These are phyloP conservation scores for Coemansia sp. DNA, from an alignment of 192 early-diverging fungal species.

Conservation along the genomic window DNA sequence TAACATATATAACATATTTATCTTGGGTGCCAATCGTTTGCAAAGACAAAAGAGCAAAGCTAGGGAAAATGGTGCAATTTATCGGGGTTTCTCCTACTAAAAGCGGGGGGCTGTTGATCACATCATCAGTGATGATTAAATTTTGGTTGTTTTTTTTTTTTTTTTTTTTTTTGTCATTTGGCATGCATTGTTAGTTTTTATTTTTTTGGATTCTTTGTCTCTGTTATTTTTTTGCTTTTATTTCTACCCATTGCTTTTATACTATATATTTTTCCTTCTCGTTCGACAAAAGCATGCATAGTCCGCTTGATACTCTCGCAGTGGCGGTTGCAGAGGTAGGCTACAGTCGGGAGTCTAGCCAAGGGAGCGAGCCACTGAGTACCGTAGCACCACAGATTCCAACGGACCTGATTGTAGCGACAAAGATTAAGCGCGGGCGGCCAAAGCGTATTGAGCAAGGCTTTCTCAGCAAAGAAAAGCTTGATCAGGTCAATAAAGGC, in stretches of 20 bases:
- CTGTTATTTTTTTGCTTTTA: not conserved
- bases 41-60: no score
- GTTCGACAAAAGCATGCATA: slow-evolving; percentile 11
- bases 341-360: slow-evolving; percentile 8
- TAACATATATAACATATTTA: no score
- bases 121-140: no score
- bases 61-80: no score
- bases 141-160: not conserved
- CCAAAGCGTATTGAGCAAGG: slow-evolving; percentile 38
- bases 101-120: no score
- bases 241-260: slow-evolving; percentile 9
- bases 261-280: not conserved
- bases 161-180: not conserved
- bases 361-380: slow-evolving; percentile 16
- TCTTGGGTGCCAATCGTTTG: no score
- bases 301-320: slow-evolving; percentile 30
- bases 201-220: no score
- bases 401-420: slow-evolving; percentile 38
- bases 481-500: slow-evolving; percentile 22
- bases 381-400: slow-evolving; percentile 46
- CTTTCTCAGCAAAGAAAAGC: slow-evolving; percentile 12
- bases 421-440: slow-evolving; percentile 49
- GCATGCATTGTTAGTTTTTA: no score
- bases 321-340: slow-evolving; percentile 27
- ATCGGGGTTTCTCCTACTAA: no score